A percentile compares a stretch with the other conserved stretches of the same genome.
These are phyloP conservation scores for Dryadomyces sulphureus DNA, from an alignment of 2,329 filamentous ascomycete species.

Conservation along the genomic window DNA sequence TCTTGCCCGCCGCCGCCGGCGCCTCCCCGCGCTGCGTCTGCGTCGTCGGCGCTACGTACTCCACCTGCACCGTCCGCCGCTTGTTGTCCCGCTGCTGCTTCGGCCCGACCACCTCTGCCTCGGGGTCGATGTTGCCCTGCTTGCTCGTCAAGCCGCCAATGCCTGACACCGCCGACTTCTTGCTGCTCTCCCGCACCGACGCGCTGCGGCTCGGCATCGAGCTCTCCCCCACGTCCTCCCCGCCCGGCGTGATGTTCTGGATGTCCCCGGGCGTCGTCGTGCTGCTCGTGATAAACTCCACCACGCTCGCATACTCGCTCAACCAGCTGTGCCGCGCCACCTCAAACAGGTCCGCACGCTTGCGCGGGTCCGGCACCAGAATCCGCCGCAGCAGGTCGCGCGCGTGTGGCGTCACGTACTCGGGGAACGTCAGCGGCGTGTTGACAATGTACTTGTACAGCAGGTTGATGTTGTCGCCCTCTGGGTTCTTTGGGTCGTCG, in stretches of 20 bases:
- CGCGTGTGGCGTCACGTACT: conserved; percentile 96
- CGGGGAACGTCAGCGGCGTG: conserved; percentile 90
- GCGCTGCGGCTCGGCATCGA: conserved; percentile 58
- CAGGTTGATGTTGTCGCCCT: conserved; percentile 97
- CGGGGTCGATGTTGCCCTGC: conserved; percentile 57
- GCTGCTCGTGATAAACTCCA: conserved; percentile 92
- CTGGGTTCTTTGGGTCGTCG: conserved; percentile 93
- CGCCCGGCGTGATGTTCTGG: conserved; percentile 57
- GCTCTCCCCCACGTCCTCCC: conserved; percentile 38
- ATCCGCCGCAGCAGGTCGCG: conserved; percentile 85
- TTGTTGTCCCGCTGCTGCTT: conserved; percentile 75
- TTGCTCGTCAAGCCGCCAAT: conserved; percentile 56
- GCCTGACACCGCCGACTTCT: conserved; percentile 38
- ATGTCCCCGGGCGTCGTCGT: conserved; percentile 80
- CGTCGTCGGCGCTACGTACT: conserved; percentile 87
- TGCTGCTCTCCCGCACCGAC: conserved; percentile 78
- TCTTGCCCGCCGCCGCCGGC: conserved; percentile 21
- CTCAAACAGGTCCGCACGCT: conserved; percentile 90
- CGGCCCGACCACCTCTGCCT: conserved; percentile 37
- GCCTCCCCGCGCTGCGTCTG: conserved; percentile 57
- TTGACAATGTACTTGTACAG: conserved; percentile 99
- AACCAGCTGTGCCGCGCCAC: conserved; percentile 97
- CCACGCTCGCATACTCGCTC: conserved; percentile 90
- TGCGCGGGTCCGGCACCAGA: conserved; percentile 84
- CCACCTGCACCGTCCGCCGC: conserved; percentile 87